Base-by-base conservation (phyloP, 2,329 filamentous ascomycete genomes). In the Ophiostoma perfectum region DNA sequence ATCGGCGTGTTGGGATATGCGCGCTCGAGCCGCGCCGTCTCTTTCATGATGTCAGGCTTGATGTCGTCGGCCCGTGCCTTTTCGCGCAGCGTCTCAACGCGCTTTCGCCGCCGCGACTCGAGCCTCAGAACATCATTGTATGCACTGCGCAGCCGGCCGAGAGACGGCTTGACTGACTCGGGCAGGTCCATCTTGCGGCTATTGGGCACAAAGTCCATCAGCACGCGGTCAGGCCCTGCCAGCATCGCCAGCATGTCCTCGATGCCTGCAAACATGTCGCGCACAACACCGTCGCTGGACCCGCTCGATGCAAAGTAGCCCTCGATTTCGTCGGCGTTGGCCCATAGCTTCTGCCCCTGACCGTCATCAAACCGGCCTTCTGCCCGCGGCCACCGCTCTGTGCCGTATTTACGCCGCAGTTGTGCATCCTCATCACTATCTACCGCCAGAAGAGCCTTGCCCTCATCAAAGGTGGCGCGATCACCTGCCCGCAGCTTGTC, bases 31-130 rank as follows among this genome's bases (percentile, higher is more conserved):
- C 93, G 87, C 47, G 90, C 89, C 2, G 93, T 89, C 81, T 98
- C 93, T 65, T 86, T 85, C 36, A 97, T 82, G 4, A 99, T 89
- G 65, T 93, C 91, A 0, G 87, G 85, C 74, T 93, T 93, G 73
- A 98, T 93, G 77, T 98, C 94, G 77, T 99, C 95, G 36, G 87
- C 85, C 66, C 90, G 91, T 3, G 90, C 89, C 75, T 93, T 96
- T 70, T 92, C 88, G 44, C 89, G 86, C 64, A 98, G 77, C 1
- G 86, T 82, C 75, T 97, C 92, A 2, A 94, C 88, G 75, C 92
- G 93, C 71, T 91, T 89, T 70, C 89, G 85, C 65, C 94, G 84
- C 67, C 91, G 84, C 70, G 88, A 93, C 76, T 99, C 94, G 1
- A 98, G 82, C 14, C 93, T 86, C 68, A 86, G 88, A 2, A 96